Conservation (phyloP, 2,329 filamentous ascomycete species). For the Ceratocystis albifundus region DNA sequence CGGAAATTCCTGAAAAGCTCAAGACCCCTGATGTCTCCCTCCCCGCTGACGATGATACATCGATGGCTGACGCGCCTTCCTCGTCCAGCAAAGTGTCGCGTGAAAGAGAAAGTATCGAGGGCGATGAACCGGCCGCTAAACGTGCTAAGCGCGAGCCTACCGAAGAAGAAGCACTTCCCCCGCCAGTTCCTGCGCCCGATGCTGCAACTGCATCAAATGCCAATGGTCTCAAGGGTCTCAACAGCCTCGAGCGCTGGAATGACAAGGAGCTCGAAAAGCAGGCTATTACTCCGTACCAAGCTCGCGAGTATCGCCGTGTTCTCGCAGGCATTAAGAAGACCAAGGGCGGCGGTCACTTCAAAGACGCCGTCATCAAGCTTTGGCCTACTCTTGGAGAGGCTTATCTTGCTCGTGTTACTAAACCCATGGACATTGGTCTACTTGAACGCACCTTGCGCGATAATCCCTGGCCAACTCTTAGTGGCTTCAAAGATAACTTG, state of each 20-base stretch:
- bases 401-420: slow-evolving; percentile 54
- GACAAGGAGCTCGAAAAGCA: slow-evolving; percentile 36
- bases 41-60: slow-evolving; percentile 26
- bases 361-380: slow-evolving; percentile 62
- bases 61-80: slow-evolving; percentile 36
- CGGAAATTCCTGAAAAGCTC: slow-evolving; percentile 4
- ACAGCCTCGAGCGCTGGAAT: slow-evolving; percentile 32
- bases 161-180: slow-evolving; percentile 32
- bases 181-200: slow-evolving; percentile 24
- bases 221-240: slow-evolving; percentile 27
- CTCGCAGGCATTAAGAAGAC: slow-evolving; percentile 75
- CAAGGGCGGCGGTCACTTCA: slow-evolving; percentile 65
- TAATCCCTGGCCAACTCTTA: slow-evolving; percentile 54
- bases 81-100: slow-evolving; percentile 52
- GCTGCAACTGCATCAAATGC: slow-evolving; percentile 24
- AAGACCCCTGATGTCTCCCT: slow-evolving; percentile 23
- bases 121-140: slow-evolving; percentile 60
- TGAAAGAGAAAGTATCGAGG: slow-evolving; percentile 63
- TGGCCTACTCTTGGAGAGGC: slow-evolving; percentile 67
- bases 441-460: slow-evolving; percentile 72
- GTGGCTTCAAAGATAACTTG: slow-evolving; percentile 63
- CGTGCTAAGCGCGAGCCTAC: slow-evolving; percentile 61
- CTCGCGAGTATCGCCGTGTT: slow-evolving; percentile 51
- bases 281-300: slow-evolving; percentile 47
- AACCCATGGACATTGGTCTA: slow-evolving; percentile 72